A percentile compares a stretch with the other conserved stretches of the same genome.
Conservation (phyloP, 1,284 basidiomycete species). For the Ganoderma meredithae region DNA sequence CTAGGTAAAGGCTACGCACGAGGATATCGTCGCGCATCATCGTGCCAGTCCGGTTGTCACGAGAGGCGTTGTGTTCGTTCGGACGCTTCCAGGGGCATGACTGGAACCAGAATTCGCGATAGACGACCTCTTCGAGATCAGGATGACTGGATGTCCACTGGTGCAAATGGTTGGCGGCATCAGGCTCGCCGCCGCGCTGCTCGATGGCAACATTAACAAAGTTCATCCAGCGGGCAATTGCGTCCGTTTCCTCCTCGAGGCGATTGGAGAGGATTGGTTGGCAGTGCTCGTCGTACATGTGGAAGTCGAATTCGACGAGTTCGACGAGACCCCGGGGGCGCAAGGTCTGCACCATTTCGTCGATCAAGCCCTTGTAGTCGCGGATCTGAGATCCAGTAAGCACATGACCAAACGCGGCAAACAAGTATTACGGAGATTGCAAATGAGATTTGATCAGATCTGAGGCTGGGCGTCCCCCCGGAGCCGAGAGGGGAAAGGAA, state of each 20-base stretch:
- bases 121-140: conserved; percentile 61
- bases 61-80: conserved; percentile 38
- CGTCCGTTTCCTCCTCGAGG: conserved; percentile 52
- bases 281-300: conserved; percentile 60
- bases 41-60: conserved; percentile 43
- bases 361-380: conserved; percentile 68
- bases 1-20: conserved; percentile 36
- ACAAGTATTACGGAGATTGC: conserved; percentile 36
- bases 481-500: conserved; percentile 27
- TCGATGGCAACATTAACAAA: conserved; percentile 57
- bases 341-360: conserved; percentile 71
- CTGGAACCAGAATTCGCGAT: conserved; percentile 66
- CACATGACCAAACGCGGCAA: conserved; percentile 26
- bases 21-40: conserved; percentile 54
- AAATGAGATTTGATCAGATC: conserved; percentile 33
- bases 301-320: conserved; percentile 74
- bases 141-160: conserved; percentile 60
- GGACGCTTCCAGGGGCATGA: conserved; percentile 54
- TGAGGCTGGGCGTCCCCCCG: conserved; percentile 7
- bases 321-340: conserved; percentile 74
- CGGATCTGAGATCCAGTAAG: conserved; percentile 57
- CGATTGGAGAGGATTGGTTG: conserved; percentile 48
- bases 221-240: conserved; percentile 68
- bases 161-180: conserved; percentile 62
- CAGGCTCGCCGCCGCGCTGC: conserved; percentile 64